Percentiles rank a stretch among this genome's conserved stretches.
These are phyloP conservation scores for Termitomyces sp. DNA, from an alignment of 768 basidiomycete species.

Conservation along the genomic window DNA sequence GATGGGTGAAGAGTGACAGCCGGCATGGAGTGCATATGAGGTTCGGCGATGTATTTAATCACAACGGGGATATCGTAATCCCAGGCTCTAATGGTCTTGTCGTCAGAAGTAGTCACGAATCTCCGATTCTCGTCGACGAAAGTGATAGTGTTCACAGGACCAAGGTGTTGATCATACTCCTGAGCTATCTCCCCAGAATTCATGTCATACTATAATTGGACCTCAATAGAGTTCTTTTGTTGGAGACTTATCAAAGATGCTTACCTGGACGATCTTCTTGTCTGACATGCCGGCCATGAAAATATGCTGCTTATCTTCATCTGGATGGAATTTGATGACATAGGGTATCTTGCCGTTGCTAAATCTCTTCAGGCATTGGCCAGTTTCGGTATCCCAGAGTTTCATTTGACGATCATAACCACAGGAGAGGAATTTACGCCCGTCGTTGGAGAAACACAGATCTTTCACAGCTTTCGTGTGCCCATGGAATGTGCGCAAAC, in stretches of 20 bases:
- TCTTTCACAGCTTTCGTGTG: constrained; percentile 97
- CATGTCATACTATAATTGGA: constrained; percentile 75
- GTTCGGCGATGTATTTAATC: constrained; percentile 99
- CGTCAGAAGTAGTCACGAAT: constrained; percentile 97
- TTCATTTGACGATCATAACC: constrained; percentile 98
- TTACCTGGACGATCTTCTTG: constrained; percentile 97
- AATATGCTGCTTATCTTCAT: constrained; percentile 91
- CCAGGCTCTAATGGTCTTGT: constrained; percentile 99
- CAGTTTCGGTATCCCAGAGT: constrained; percentile 99
- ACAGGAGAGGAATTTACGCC: constrained; percentile 83
- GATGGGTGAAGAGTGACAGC: constrained; percentile 94
- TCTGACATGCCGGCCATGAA: constrained; percentile 99
- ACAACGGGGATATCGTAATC: constrained; percentile 99
- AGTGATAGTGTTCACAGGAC: constrained; percentile 97
- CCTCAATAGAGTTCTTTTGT: constrained; percentile 3
- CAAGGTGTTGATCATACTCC: constrained; percentile 98
- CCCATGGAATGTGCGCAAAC: constrained; percentile 94
- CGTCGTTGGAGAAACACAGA: constrained; percentile 91
- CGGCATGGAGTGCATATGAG: constrained; percentile 99
- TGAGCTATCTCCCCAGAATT: constrained; percentile 93
- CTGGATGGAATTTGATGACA: constrained; percentile 93
- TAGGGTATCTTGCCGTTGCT: constrained; percentile 98
- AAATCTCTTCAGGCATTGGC: constrained; percentile 94
- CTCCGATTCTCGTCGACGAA: constrained; percentile 98
- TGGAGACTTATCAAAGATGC: constrained; percentile 10